phyloP scores from a whole-genome alignment of 2,329 filamentous ascomycete genomes.

The Magnaporthiopsis rhizophila region DNA sequence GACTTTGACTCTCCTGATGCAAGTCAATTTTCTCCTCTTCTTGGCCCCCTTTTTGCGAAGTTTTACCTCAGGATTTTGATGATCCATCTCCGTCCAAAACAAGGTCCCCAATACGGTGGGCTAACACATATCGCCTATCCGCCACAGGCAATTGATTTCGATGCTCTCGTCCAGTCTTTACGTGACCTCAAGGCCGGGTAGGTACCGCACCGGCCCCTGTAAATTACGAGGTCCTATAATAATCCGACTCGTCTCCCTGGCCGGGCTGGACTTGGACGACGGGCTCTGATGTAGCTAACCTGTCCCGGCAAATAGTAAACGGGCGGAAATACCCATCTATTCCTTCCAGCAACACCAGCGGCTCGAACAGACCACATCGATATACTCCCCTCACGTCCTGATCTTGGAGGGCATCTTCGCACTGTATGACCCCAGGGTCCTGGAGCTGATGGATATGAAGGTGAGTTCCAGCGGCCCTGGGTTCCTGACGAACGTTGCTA shows the following conservation, averaged over 20 bases:
- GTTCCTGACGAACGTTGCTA: neutral
- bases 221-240: neutral
- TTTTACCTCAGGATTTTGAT: neutral
- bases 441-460: constrained; percentile 86
- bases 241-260: neutral
- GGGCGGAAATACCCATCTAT: constrained; percentile 87
- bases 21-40: constrained; percentile 14
- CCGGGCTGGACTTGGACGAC: neutral
- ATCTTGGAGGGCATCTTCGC: constrained; percentile 96
- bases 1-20: constrained; percentile 89
- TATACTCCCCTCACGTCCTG: constrained; percentile 94
- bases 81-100: neutral
- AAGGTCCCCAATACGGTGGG: neutral
- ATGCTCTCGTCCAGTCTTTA: constrained; percentile 71
- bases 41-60: neutral
- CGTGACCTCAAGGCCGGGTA: constrained; percentile 88
- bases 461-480: constrained; percentile 32
- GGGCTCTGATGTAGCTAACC: neutral
- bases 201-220: constrained; percentile 16
- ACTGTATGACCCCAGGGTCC: constrained; percentile 76
- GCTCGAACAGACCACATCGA: constrained; percentile 68
- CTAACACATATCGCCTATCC: constrained; percentile 3
- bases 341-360: constrained; percentile 90
- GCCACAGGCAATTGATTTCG: constrained; percentile 76
- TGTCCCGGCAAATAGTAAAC: constrained; percentile 52